Evolutionary conservation across 352 stramenopile genomes (phyloP), one percentile per base, ranked within the genome.

Genomic region (Pythium sukuiense): DNA sequence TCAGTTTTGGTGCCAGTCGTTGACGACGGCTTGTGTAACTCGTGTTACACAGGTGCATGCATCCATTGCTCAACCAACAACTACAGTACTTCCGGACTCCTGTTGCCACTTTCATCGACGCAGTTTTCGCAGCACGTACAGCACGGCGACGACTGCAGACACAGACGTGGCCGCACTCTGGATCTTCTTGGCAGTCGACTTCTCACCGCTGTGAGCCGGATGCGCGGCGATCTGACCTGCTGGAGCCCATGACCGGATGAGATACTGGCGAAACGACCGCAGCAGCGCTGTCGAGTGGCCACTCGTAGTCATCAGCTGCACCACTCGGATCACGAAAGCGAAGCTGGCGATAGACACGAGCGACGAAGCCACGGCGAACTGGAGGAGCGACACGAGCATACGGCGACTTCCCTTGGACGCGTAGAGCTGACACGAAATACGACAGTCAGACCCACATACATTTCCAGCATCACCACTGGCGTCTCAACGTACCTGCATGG

Each of bases 321-420:
- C 48, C 1, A 70, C 24, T 18, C 72, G 72, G 16, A 76, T 46
- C 5, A 69, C 50, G 16, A 79, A 68, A 0, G 72, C 69, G 32
- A 75, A 80, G 33, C 79, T 85, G 7, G 86, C 86, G 30, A 93
- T 73, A 0, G 82, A 93, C 39, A 81, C 87, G 35, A 95, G 56
- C 9, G 83, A 77, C 4, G 84, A 90, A 27, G 82, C 70, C 1
- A 77, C 61, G 14, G 82, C 60, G 53, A 93, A 84, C 61, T 90
- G 84, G 20, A 87, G 48, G 50, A 88, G 76, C 11, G 72, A 74
- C 6, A 89, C 39, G 45, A 93, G 81, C 54, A 82, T 76, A 32
- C 69, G 82, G 8, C 86, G 82, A 59, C 84, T 92, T 26, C 73
- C 60, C 43, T 73, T 79, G 27, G 84, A 95, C 43, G 80, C 72